Evolutionary conservation across 495 filamentous ascomycete species (phyloP).

Genomic region (Penicillium robsamsonii): DNA sequence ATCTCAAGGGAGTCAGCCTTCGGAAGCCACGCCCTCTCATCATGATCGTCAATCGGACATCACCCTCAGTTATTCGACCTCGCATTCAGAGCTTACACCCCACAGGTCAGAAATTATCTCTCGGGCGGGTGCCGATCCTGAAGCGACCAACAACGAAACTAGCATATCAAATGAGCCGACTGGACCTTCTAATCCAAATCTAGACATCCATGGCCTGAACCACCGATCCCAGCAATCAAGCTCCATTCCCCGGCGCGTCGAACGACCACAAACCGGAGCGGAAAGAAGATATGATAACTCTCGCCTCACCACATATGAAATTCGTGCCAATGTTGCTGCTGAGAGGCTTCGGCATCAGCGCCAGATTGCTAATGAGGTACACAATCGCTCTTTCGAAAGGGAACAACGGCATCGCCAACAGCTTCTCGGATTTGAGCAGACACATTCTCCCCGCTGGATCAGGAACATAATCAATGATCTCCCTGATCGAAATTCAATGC

Average conservation of each 20-base stretch:
- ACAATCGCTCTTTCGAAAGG: slow-evolving; percentile 31
- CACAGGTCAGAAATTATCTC: slow-evolving; percentile 21
- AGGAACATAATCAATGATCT: slow-evolving; percentile 43
- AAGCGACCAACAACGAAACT: slow-evolving; percentile 21
- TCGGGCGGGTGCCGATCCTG: slow-evolving; percentile 18
- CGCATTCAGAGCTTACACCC: slow-evolving; percentile 35
- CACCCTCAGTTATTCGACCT: slow-evolving; percentile 40
- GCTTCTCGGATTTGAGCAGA: slow-evolving; percentile 35
- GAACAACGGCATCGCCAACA: slow-evolving; percentile 37
- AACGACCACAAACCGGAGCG: slow-evolving; percentile 26
- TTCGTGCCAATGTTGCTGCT: slow-evolving; percentile 41
- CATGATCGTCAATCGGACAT: slow-evolving; percentile 38
- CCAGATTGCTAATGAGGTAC: slow-evolving; percentile 39
- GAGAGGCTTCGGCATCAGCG: slow-evolving; percentile 46
- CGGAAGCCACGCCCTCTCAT: slow-evolving; percentile 22
- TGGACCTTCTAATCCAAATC: slow-evolving; percentile 12
- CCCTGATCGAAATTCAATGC: slow-evolving; percentile 35
- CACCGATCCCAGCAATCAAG: slow-evolving; percentile 34
- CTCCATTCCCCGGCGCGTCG: slow-evolving; percentile 33
- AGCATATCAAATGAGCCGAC: slow-evolving; percentile 5
- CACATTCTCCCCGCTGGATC: slow-evolving; percentile 45
- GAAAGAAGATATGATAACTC: slow-evolving; percentile 33
- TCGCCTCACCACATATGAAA: slow-evolving; percentile 33
- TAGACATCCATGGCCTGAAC: slow-evolving; percentile 16
- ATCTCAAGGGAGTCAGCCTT: slow-evolving; percentile 33